A percentile compares a stretch with the other conserved stretches of the same genome.
phyloP scores from a whole-genome alignment of 2,329 filamentous ascomycete species.

The Fusarium sp. region DNA sequence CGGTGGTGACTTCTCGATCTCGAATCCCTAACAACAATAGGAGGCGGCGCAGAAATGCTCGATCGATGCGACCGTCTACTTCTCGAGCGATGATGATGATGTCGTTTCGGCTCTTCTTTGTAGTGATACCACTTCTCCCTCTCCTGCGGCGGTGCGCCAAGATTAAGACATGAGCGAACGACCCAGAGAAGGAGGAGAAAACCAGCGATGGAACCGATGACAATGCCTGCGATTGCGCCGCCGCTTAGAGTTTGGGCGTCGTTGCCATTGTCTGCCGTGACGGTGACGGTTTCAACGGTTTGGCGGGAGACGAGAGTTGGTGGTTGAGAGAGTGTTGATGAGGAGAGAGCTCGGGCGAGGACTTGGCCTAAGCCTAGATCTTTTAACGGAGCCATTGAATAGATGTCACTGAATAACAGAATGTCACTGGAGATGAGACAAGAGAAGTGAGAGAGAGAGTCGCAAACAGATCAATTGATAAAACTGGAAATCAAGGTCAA shows the following conservation, averaged over 20 bases:
- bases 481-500: not conserved
- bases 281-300: constrained; percentile 48
- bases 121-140: constrained; percentile 50
- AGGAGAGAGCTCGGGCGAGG: constrained; percentile 28
- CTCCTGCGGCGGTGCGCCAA: constrained; percentile 52
- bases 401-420: not conserved
- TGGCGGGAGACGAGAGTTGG: constrained; percentile 38
- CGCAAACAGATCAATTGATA: not conserved
- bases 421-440: not conserved
- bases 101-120: constrained; percentile 40
- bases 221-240: constrained; percentile 55
- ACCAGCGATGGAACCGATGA: constrained; percentile 26
- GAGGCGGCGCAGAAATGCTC: constrained; percentile 42
- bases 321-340: constrained; percentile 18
- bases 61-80: constrained; percentile 40
- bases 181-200: constrained; percentile 59
- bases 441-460: fast-evolving
- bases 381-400: constrained; percentile 33
- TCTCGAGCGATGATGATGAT: constrained; percentile 30
- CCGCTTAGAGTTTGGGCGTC: constrained; percentile 50
- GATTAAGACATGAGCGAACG: constrained; percentile 57
- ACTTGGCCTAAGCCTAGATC: constrained; percentile 30
- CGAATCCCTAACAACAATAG: constrained; percentile 37
- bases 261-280: constrained; percentile 40
- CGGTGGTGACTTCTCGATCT: constrained; percentile 37